These are phyloP conservation scores for Stipa capillata DNA, from an alignment of 176 grass and related monocot genomes.

Conservation along the genomic window DNA sequence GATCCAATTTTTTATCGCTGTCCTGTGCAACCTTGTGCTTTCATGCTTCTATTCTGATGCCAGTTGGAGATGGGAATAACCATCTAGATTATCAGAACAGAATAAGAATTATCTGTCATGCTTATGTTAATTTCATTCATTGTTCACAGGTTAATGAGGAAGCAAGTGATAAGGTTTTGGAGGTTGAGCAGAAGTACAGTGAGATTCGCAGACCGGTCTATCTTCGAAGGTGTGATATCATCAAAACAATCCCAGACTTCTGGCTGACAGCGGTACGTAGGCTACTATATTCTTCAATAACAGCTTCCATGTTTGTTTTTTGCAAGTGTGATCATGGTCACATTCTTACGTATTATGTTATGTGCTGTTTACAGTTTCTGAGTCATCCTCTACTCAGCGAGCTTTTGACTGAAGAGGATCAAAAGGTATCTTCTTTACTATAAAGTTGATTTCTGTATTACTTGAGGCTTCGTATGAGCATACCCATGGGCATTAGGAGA, in stretches of 20 bases:
- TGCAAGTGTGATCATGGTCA: not conserved
- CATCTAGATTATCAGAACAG: not conserved
- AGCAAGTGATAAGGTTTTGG: slow-evolving; percentile 90
- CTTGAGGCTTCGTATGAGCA: not conserved
- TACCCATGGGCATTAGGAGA: not conserved
- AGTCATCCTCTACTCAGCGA: slow-evolving; percentile 88
- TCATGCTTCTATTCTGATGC: not conserved
- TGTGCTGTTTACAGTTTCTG: slow-evolving; percentile 56
- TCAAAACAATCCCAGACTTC: slow-evolving; percentile 79
- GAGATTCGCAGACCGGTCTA: slow-evolving; percentile 90
- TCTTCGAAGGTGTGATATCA: slow-evolving; percentile 64
- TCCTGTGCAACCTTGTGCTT: not conserved
- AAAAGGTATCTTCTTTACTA: slow-evolving; percentile 51
- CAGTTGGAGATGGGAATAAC: not conserved
- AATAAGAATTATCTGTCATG: not conserved
- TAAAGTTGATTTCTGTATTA: slow-evolving; percentile 6
- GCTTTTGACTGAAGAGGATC: slow-evolving; percentile 83
- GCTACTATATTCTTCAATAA: not conserved
- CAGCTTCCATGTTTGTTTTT: not conserved
- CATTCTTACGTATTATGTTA: slow-evolving; percentile 1
- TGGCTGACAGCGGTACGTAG: slow-evolving; percentile 80
- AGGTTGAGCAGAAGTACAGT: slow-evolving; percentile 92
- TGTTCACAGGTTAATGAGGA: slow-evolving; percentile 80
- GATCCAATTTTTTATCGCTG: not conserved
- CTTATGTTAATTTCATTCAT: slow-evolving; percentile 9